Evolutionary conservation across 2,329 filamentous ascomycete species (phyloP).

Genomic region (Verticillium nonalfalfae): DNA sequence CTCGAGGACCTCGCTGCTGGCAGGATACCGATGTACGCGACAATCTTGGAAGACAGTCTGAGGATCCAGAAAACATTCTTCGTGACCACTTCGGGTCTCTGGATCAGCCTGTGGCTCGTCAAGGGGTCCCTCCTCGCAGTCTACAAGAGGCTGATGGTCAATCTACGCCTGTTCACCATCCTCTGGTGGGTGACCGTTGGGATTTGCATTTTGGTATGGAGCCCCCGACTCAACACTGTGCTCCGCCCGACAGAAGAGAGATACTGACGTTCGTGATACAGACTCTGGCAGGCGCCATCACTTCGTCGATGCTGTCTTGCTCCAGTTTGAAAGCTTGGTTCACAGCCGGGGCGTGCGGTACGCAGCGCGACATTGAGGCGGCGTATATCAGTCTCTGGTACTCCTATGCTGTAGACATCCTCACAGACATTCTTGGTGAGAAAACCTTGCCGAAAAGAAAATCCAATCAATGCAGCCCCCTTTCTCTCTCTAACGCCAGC

Average conservation of each 20-base stretch:
- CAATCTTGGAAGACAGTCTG: slow-evolving; percentile 2
- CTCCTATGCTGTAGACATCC: slow-evolving; percentile 8
- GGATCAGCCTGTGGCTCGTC: slow-evolving; percentile 11
- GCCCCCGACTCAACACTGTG: neutral
- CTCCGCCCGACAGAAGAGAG: neutral
- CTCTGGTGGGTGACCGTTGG: slow-evolving; percentile 9
- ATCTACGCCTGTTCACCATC: slow-evolving; percentile 3
- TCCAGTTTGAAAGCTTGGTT: slow-evolving; percentile 11
- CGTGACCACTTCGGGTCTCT: slow-evolving; percentile 7
- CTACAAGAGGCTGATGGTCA: slow-evolving; percentile 8
- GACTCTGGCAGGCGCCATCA: slow-evolving; percentile 9
- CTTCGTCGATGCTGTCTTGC: slow-evolving; percentile 10
- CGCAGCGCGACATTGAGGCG: slow-evolving; percentile 7
- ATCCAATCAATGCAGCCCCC: too few species aligned
- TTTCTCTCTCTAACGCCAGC: neutral
- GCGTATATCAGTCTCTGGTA: slow-evolving; percentile 11
- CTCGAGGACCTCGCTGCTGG: slow-evolving; percentile 5
- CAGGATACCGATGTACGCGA: slow-evolving; percentile 3
- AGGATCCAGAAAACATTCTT: slow-evolving; percentile 9
- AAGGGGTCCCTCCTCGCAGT: slow-evolving; percentile 8
- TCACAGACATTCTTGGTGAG: slow-evolving; percentile 10
- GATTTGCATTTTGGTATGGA: slow-evolving; percentile 7
- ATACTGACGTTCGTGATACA: neutral
- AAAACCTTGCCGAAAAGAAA: neutral
- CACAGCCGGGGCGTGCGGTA: slow-evolving; percentile 7